Evolutionary conservation across 225 moss, liverwort and hornwort species (phyloP).

Genomic region (Polytrichum formosum): DNA sequence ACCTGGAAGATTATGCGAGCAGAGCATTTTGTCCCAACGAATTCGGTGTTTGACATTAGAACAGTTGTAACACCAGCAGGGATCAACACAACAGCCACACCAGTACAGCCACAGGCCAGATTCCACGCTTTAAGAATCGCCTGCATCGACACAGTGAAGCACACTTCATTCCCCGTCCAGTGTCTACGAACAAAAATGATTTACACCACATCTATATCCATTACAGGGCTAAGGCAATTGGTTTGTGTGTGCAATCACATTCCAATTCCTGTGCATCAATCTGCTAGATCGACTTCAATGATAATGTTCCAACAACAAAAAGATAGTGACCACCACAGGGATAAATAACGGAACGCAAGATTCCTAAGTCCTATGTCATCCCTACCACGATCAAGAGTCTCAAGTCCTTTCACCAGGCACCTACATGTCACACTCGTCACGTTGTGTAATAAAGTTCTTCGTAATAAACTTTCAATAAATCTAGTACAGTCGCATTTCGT

Average conservation of each 20-base stretch:
- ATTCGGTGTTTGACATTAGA: constrained; percentile 11
- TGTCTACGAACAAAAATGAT: background rate
- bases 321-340: no score
- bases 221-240: background rate
- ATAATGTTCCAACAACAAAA: no score
- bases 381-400: no score
- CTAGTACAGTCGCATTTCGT: no score
- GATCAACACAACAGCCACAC: constrained; percentile 21
- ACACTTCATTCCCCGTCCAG: background rate
- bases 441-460: no score
- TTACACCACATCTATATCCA: background rate
- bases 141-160: constrained; percentile 1
- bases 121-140: constrained; percentile 15
- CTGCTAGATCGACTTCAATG: background rate
- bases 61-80: constrained; percentile 28
- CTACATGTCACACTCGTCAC: no score
- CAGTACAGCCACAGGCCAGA: constrained; percentile 6
- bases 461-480: no score
- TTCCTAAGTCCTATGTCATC: no score
- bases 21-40: constrained; percentile 20
- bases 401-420: no score
- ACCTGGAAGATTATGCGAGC: constrained; percentile 26
- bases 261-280: background rate
- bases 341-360: no score
- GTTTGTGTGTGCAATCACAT: background rate